phyloP scores from a whole-genome alignment of 345 rosid genomes.

The Eucalyptus polyanthemos region DNA sequence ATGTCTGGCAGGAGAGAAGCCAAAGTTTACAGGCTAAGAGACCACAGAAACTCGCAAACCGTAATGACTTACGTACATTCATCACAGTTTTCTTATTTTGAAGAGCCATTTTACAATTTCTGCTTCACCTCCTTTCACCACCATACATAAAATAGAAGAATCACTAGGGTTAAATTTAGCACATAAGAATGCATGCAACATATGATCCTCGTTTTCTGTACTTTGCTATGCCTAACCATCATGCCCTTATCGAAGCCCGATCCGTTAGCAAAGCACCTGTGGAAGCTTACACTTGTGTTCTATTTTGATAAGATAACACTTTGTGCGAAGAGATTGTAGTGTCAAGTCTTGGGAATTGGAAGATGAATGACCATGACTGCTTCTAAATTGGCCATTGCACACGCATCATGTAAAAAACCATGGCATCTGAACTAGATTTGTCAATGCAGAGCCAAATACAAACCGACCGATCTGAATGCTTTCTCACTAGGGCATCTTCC shows the following conservation, averaged over 20 bases:
- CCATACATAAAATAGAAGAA: background rate
- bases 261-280: background rate
- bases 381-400: too few relatives aligned
- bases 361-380: too few relatives aligned
- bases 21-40: background rate
- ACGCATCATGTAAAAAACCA: too few relatives aligned
- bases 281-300: background rate
- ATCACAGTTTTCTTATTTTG: background rate
- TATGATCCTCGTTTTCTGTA: background rate
- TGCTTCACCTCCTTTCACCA: background rate
- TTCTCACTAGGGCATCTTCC: fast-evolving
- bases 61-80: background rate
- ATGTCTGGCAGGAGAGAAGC: background rate
- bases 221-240: background rate
- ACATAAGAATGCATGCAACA: fast-evolving
- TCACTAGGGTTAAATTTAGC: background rate
- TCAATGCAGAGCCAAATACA: too few relatives aligned
- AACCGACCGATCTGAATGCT: too few relatives aligned
- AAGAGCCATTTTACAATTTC: background rate
- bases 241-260: fast-evolving
- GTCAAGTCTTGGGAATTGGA: background rate
- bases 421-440: fast-evolving
- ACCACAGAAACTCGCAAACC: background rate
- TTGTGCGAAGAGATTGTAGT: fast-evolving
- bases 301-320: background rate